Conservation (phyloP, 2,329 filamentous ascomycete species). For the Exophiala xenobiotica region DNA sequence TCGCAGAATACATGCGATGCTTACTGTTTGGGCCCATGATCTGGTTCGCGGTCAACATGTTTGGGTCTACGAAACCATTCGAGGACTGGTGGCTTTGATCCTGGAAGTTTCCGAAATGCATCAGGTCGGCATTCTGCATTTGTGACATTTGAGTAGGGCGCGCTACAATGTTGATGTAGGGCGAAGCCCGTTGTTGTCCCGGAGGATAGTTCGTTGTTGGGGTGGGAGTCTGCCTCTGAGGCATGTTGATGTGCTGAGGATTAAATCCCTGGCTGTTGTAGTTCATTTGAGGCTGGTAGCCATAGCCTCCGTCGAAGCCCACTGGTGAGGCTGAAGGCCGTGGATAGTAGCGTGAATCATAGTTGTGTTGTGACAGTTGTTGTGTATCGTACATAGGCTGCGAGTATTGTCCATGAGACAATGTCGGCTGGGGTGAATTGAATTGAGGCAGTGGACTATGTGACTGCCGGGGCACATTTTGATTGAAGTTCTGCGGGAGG, state of each 20-base stretch:
- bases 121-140: slow-evolving; percentile 21
- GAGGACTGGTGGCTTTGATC: slow-evolving; percentile 21
- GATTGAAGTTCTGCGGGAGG: slow-evolving; percentile 25
- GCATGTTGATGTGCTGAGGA: slow-evolving; percentile 20
- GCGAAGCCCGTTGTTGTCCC: slow-evolving; percentile 32
- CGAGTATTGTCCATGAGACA: slow-evolving; percentile 20
- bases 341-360: slow-evolving; percentile 25
- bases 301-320: slow-evolving; percentile 18
- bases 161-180: slow-evolving; percentile 28
- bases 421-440: slow-evolving; percentile 20
- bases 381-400: slow-evolving; percentile 24
- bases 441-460: slow-evolving; percentile 27
- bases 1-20: neutral
- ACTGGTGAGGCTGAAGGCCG: slow-evolving; percentile 23
- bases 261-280: slow-evolving; percentile 22
- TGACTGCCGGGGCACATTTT: slow-evolving; percentile 20
- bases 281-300: slow-evolving; percentile 22
- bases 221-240: slow-evolving; percentile 19
- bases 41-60: slow-evolving; percentile 24
- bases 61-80: slow-evolving; percentile 25
- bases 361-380: slow-evolving; percentile 19
- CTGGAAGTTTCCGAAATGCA: slow-evolving; percentile 17
- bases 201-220: slow-evolving; percentile 35
- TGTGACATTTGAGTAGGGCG: slow-evolving; percentile 33
- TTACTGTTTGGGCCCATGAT: slow-evolving; percentile 12